Evolutionary conservation across 306 rosid species (phyloP).

Genomic region (Fragaria ananassa): DNA sequence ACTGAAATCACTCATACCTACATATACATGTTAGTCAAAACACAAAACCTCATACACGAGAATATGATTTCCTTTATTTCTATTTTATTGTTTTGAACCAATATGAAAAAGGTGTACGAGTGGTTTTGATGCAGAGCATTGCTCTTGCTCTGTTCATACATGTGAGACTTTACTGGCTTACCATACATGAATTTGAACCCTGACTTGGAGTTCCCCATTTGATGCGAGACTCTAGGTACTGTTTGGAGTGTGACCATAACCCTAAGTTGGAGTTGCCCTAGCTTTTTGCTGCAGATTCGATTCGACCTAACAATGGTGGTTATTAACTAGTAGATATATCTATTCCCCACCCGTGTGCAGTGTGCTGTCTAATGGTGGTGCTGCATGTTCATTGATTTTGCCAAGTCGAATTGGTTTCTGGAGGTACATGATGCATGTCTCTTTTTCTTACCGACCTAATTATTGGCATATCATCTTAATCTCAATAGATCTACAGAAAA

Average conservation of each 20-base stretch:
- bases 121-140: no score
- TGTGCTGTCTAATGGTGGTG: not conserved
- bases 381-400: not conserved
- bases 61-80: no score
- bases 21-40: no score
- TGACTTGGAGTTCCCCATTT: not conserved
- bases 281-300: not conserved
- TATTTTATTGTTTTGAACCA: no score
- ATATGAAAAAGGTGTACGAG: no score
- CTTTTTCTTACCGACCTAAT: not conserved
- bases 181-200: not conserved
- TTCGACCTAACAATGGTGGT: not conserved
- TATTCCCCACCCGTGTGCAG: not conserved
- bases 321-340: not conserved
- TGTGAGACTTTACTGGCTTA: not conserved
- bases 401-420: not conserved
- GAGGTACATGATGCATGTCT: conserved; percentile 16
- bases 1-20: no score
- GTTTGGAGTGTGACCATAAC: not conserved
- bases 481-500: not conserved
- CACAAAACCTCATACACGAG: no score
- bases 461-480: not conserved
- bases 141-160: not conserved
- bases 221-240: not conserved
- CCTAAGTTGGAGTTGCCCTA: not conserved